phyloP scores from a whole-genome alignment of 2,329 filamentous ascomycete genomes.

The Hypomyces perniciosus region DNA sequence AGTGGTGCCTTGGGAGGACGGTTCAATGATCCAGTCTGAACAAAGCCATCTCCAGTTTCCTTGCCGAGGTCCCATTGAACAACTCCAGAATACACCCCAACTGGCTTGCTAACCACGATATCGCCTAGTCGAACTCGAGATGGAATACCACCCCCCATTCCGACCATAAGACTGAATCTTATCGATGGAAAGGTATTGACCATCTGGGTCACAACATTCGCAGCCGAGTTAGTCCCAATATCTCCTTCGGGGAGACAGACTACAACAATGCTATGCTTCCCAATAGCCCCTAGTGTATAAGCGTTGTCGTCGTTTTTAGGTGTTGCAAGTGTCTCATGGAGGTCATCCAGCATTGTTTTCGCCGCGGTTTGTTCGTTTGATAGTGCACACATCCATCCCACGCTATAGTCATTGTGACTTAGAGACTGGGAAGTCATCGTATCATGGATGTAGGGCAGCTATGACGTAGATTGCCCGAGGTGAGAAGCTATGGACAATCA shows the following conservation, averaged over 20 bases:
- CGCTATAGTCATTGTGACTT: conserved; percentile 18
- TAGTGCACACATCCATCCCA: conserved; percentile 23
- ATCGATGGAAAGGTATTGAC: conserved; percentile 26
- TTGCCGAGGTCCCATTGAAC: conserved; percentile 15
- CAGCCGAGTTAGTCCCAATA: conserved; percentile 25
- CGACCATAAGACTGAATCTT: conserved; percentile 16
- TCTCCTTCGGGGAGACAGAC: conserved; percentile 26
- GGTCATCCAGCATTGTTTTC: conserved; percentile 17
- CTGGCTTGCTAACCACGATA: conserved; percentile 15
- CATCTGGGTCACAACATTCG: conserved; percentile 26
- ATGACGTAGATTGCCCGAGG: no score
- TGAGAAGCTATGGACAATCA: no score
- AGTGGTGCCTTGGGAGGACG: conserved; percentile 6
- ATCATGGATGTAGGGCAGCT: no score
- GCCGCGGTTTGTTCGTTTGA: conserved; percentile 18
- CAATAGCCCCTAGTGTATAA: conserved; percentile 23
- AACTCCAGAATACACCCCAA: conserved; percentile 5
- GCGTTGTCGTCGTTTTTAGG: conserved; percentile 11
- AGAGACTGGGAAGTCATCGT: no score
- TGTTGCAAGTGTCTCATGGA: conserved; percentile 4
- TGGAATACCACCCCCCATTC: conserved; percentile 18
- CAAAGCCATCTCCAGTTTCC: neutral
- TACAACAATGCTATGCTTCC: conserved; percentile 26
- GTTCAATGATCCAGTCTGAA: neutral
- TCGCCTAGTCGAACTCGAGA: conserved; percentile 16